Conservation (phyloP, 2,329 filamentous ascomycete species). For the Macrophomina pseudophaseolina region DNA sequence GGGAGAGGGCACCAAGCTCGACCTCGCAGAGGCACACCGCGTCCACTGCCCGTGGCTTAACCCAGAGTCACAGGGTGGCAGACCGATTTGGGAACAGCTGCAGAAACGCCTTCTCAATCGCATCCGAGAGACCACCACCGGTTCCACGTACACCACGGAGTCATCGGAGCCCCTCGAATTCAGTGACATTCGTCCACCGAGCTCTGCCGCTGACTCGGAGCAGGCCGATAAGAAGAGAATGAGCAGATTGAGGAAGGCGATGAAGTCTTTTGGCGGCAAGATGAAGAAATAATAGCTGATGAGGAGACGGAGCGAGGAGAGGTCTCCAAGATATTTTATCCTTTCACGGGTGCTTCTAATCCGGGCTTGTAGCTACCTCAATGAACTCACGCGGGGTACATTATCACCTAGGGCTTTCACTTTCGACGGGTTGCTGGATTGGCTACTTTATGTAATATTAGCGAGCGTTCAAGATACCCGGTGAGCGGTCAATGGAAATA, state of each 20-base stretch:
- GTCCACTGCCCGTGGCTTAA: slow-evolving; percentile 51
- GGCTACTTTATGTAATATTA: slow-evolving; percentile 19
- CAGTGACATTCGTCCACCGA: slow-evolving; percentile 11
- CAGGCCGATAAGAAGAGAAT: slow-evolving; percentile 21
- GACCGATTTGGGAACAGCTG: slow-evolving; percentile 46
- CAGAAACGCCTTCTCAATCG: slow-evolving; percentile 18
- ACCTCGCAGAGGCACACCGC: slow-evolving; percentile 45
- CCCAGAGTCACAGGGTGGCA: slow-evolving; percentile 35
- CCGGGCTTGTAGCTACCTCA: background rate
- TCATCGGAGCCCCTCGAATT: slow-evolving; percentile 20
- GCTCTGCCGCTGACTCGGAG: slow-evolving; percentile 24
- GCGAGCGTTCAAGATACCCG: slow-evolving; percentile 16
- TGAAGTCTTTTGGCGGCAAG: slow-evolving; percentile 25
- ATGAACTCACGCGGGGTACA: background rate
- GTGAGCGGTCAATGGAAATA: slow-evolving; percentile 12
- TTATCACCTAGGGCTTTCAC: background rate
- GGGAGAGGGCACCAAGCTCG: slow-evolving; percentile 39
- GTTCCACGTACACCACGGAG: slow-evolving; percentile 6
- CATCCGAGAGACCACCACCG: slow-evolving; percentile 8
- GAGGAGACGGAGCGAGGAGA: background rate
- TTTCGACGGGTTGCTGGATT: background rate
- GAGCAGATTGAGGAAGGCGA: slow-evolving; percentile 24
- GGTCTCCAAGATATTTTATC: background rate
- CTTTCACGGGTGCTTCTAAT: background rate
- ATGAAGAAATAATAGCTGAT: slow-evolving; percentile 15